Evolutionary conservation across 352 stramenopile genomes (phyloP), one percentile per base, ranked within the genome.

Genomic region (Hyphochytrium catenoides): DNA sequence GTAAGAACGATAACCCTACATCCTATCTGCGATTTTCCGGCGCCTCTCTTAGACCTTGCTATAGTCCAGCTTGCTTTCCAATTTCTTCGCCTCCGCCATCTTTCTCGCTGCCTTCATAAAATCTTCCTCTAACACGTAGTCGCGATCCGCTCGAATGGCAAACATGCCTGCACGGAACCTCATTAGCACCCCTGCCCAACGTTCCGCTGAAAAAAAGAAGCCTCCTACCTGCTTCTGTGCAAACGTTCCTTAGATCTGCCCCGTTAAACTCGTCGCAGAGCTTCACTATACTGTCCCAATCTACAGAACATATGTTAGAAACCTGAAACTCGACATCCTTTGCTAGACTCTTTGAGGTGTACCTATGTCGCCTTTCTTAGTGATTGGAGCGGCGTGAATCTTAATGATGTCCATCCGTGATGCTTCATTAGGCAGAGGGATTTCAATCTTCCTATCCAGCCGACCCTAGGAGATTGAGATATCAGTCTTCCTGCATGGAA

Each of bases 21-120:
- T 43, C 17, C 28, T 43, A 15, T 24, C 6, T 30, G 14, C 25
- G n/a, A 16, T 44, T 26, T 39, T 11, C n/a, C n/a, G n/a, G n/a
- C n/a, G n/a, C n/a, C n/a, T 1, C 18, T 25, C 27, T 62, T 95
- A 99, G 48, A 98, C 86, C 65, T 99, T 99, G 62, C 70, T 91
- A 62, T 99, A 99, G 62, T 98, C 89, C 58, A 98, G 82, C 67
- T 97, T 98, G 36, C 73, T 95, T 65, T 99, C 93, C 29, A 99
- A 74, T 61, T 98, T 98, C 79, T 98, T 99, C 40, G 76, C 90
- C 46, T 99, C 93, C 21, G 76, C 74, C 48, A 98, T 75, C 69
- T 99, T 99, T 39, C 93, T 74, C 32, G 87, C 90, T 2, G 91
- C 91, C 71, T 98, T 98, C 87, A 98, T 98, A 54, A 99, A 98